Evolutionary conservation across 805 yeast genomes (phyloP).

Genomic region (Yamadazyma sp.): DNA sequence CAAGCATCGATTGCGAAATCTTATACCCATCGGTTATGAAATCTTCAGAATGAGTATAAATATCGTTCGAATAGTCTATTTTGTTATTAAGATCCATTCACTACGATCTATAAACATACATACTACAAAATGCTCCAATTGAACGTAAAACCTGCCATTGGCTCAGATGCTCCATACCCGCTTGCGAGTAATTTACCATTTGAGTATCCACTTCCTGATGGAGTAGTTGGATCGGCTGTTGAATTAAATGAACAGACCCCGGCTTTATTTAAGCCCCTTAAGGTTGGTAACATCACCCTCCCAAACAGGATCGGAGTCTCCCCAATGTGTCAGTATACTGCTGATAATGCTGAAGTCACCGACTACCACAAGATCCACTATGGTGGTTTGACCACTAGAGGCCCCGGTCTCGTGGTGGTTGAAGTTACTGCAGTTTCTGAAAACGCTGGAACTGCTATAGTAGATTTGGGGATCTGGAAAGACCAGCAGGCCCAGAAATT

Average conservation of each 20-base stretch:
- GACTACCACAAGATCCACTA: constrained; percentile 52
- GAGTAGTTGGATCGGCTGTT: constrained; percentile 13
- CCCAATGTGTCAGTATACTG: constrained; percentile 56
- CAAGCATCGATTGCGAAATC: too few species aligned
- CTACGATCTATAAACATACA: too few species aligned
- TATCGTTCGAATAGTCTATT: too few species aligned
- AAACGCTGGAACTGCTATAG: constrained; percentile 43
- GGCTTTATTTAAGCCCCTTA: constrained; percentile 43
- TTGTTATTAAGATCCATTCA: too few species aligned
- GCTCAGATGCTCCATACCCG: constrained; percentile 11
- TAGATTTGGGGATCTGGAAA: constrained; percentile 50
- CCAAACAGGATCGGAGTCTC: constrained; percentile 56
- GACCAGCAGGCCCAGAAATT: constrained; percentile 47
- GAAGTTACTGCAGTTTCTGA: constrained; percentile 47
- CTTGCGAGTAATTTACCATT: constrained; percentile 10
- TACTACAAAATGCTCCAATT: too few species aligned
- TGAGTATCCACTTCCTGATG: constrained; percentile 14
- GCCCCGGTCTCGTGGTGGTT: constrained; percentile 48
- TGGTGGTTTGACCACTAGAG: constrained; percentile 46
- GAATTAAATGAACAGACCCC: constrained; percentile 25
- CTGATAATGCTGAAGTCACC: constrained; percentile 40
- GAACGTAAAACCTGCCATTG: too few species aligned
- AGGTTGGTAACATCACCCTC: constrained; percentile 38
- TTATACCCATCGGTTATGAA: too few species aligned
- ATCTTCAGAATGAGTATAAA: too few species aligned